These are phyloP conservation scores for Drechslera avenae DNA, from an alignment of 2,329 filamentous ascomycete genomes.

Conservation along the genomic window DNA sequence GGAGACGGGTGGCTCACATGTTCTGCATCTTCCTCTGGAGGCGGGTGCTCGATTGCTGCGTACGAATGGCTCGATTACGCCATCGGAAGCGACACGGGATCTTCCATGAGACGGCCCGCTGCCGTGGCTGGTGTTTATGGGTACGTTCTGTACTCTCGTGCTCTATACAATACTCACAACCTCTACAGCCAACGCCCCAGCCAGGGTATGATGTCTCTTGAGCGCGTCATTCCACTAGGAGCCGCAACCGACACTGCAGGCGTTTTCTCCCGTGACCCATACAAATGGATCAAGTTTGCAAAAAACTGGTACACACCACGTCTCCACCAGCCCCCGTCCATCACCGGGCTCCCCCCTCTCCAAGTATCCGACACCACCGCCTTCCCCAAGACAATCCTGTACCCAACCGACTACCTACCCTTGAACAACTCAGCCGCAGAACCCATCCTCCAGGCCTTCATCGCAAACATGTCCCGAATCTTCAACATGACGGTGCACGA, in stretches of 20 bases:
- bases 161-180: background rate
- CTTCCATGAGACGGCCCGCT: conserved; percentile 55
- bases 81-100: conserved; percentile 55
- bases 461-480: conserved; percentile 42
- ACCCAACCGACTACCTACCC: conserved; percentile 51
- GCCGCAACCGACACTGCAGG: conserved; percentile 35
- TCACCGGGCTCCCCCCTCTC: conserved; percentile 48
- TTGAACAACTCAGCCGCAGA: conserved; percentile 49
- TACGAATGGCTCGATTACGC: conserved; percentile 56
- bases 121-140: conserved; percentile 53
- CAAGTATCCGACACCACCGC: conserved; percentile 40
- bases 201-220: conserved; percentile 33
- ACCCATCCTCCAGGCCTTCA: conserved; percentile 46
- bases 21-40: conserved; percentile 43
- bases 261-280: conserved; percentile 34
- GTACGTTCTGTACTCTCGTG: background rate
- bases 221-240: conserved; percentile 30
- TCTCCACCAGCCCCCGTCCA: conserved; percentile 41
- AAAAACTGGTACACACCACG: conserved; percentile 48
- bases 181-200: conserved; percentile 25
- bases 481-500: conserved; percentile 48
- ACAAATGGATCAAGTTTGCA: conserved; percentile 47
- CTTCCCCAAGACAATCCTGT: conserved; percentile 50
- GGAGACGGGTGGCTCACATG: conserved; percentile 36
- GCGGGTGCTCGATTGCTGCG: conserved; percentile 47